Evolutionary conservation across 2,329 filamentous ascomycete genomes (phyloP), one percentile per base, ranked within the genome.

Genomic region (Exophiala spinifera): DNA sequence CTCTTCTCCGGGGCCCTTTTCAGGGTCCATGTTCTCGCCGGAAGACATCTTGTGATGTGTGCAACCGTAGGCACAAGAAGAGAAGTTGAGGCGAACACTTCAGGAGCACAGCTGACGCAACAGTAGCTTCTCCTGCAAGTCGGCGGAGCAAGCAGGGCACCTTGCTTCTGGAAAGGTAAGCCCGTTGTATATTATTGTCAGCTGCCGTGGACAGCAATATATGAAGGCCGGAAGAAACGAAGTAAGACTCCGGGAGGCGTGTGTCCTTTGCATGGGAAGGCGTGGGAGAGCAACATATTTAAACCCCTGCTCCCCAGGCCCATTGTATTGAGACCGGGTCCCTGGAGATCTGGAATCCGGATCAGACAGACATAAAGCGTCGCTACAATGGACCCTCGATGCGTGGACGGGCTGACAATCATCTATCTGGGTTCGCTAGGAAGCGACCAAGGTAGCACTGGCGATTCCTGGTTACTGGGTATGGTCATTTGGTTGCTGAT

Each of bases 1-100:
- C 23, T 44, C 42, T 14, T 44, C 42, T 13, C 42, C 42, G 2
- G 13, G n/a, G 43, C 53, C 56, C 58, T 62, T 62, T 49, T 62
- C 60, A 28, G 59, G 43, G 55, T 60, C 57, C 15, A 44, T 33
- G 46, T 51, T 46, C 8, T 47, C 47, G 1, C 25, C 46, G 21
- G 34, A 39, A 25, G 50, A 43, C 51, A 56, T 60, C 36, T 31
- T 51, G 48, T 28, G 17, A 40, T 19, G 17, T 20, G 28, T 14
- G n/a, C 36, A 39, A 39, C 5, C 11, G 36, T 15, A n/a, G 4
- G 36, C 3, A 39, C 36, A 39, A n/a, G 36, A 39, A n/a, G n/a
- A 39, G 6, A 15, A 39, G 36, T 19, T 10, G 6, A n/a, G 4
- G 36, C 36, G 17, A 5, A 39, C 4, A 39, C 11, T 39, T 31